These are phyloP conservation scores for Fomitopsis schrenkii DNA, from an alignment of 1,284 basidiomycete genomes.

Conservation along the genomic window DNA sequence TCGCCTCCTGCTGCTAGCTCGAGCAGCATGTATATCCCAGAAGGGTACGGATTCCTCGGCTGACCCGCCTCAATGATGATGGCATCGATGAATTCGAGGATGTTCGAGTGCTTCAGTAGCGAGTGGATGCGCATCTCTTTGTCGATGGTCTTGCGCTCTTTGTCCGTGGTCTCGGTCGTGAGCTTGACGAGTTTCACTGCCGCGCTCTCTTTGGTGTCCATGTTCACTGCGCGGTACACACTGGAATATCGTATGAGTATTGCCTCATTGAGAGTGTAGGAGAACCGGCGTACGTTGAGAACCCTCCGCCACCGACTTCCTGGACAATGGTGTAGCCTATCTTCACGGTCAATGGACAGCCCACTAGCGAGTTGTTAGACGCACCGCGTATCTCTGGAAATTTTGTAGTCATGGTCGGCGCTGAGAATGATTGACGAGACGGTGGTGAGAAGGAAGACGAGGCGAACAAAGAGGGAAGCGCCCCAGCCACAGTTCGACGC, in stretches of 20 bases:
- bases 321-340: slow-evolving; percentile 66
- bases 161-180: slow-evolving; percentile 52
- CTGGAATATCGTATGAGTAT: slow-evolving; percentile 34
- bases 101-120: slow-evolving; percentile 76
- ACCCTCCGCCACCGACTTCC: slow-evolving; percentile 82
- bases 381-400: neutral
- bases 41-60: slow-evolving; percentile 48
- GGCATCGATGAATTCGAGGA: slow-evolving; percentile 83
- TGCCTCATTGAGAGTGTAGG: neutral
- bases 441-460: neutral
- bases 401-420: neutral
- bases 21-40: slow-evolving; percentile 89
- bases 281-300: slow-evolving; percentile 59
- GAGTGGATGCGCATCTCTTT: slow-evolving; percentile 94
- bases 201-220: slow-evolving; percentile 61
- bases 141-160: slow-evolving; percentile 76
- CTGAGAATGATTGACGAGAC: neutral
- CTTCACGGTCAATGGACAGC: neutral
- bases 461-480: neutral
- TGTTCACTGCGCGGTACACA: slow-evolving; percentile 78
- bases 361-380: neutral
- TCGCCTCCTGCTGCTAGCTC: slow-evolving; percentile 94
- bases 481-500: neutral
- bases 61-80: slow-evolving; percentile 71
- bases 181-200: slow-evolving; percentile 84